phyloP scores from a whole-genome alignment of 768 basidiomycete genomes.

The Leucocoprinus sp. region DNA sequence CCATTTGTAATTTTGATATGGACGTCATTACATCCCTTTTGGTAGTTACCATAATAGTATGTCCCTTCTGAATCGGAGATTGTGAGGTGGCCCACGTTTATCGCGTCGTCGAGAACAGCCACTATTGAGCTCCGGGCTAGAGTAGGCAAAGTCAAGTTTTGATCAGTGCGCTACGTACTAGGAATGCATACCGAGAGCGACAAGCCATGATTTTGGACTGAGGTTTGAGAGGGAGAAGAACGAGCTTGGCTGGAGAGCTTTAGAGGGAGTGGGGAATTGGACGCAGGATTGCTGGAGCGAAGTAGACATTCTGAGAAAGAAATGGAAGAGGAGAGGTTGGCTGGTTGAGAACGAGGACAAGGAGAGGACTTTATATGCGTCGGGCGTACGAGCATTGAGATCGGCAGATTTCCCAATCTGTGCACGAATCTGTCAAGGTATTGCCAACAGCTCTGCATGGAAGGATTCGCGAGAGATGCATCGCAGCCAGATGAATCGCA shows the following conservation, averaged over 20 bases:
- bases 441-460: conserved; percentile 20
- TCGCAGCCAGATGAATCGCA: conserved; percentile 24
- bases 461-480: conserved; percentile 25
- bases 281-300: conserved; percentile 30
- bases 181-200: conserved; percentile 35
- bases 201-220: conserved; percentile 41
- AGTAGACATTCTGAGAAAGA: conserved; percentile 25
- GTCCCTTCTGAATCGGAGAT: conserved; percentile 54
- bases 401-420: conserved; percentile 10
- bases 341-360: conserved; percentile 9
- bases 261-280: conserved; percentile 34
- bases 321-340: not conserved
- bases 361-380: conserved; percentile 10
- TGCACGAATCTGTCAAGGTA: conserved; percentile 10
- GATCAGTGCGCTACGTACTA: conserved; percentile 1
- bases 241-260: conserved; percentile 34
- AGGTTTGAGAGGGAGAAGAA: conserved; percentile 35
- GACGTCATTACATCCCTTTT: conserved; percentile 55
- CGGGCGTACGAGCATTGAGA: conserved; percentile 6
- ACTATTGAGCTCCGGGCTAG: conserved; percentile 55
- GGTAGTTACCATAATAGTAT: conserved; percentile 48
- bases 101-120: conserved; percentile 48
- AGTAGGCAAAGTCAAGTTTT: conserved; percentile 1
- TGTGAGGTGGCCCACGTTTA: conserved; percentile 51
- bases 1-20: conserved; percentile 48